Conservation (phyloP, 2,329 filamentous ascomycete genomes). For the Sarocladiaceae sp. region DNA sequence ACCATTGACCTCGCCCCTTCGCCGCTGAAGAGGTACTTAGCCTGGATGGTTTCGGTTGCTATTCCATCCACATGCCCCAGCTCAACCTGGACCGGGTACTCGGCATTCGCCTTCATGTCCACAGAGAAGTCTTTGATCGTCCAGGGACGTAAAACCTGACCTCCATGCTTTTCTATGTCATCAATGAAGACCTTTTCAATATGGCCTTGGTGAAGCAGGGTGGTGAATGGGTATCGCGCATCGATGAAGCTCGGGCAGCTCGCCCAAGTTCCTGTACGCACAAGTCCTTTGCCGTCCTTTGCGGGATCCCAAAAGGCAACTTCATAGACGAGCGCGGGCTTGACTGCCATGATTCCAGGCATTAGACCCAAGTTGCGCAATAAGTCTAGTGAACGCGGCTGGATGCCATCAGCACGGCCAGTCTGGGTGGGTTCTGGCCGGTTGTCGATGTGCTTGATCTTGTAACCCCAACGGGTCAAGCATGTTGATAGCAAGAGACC, state of each 20-base stretch:
- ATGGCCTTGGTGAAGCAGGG: constrained; percentile 65
- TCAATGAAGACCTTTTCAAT: constrained; percentile 68
- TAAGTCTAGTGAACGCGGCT: constrained; percentile 76
- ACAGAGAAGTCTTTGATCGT: constrained; percentile 58
- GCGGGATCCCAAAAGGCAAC: constrained; percentile 70
- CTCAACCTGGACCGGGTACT: constrained; percentile 77
- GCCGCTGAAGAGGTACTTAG: constrained; percentile 68
- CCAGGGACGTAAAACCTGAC: constrained; percentile 60
- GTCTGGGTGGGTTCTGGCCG: constrained; percentile 80
- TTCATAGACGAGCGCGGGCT: constrained; percentile 81
- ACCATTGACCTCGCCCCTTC: constrained; percentile 68
- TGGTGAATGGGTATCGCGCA: constrained; percentile 66
- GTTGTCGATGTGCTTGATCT: constrained; percentile 93
- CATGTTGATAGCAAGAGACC: constrained; percentile 68
- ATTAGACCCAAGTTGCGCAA: constrained; percentile 88
- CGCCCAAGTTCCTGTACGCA: constrained; percentile 65
- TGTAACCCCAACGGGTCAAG: constrained; percentile 89
- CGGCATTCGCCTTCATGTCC: constrained; percentile 48
- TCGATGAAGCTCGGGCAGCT: constrained; percentile 83
- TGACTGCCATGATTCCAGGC: constrained; percentile 78
- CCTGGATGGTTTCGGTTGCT: constrained; percentile 59
- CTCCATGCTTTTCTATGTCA: constrained; percentile 59
- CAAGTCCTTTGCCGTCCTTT: constrained; percentile 47
- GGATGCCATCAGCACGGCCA: constrained; percentile 86
- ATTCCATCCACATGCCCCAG: constrained; percentile 74